Base-by-base conservation (phyloP, 441 rosid species). In the Erodium chrysanthum region DNA sequence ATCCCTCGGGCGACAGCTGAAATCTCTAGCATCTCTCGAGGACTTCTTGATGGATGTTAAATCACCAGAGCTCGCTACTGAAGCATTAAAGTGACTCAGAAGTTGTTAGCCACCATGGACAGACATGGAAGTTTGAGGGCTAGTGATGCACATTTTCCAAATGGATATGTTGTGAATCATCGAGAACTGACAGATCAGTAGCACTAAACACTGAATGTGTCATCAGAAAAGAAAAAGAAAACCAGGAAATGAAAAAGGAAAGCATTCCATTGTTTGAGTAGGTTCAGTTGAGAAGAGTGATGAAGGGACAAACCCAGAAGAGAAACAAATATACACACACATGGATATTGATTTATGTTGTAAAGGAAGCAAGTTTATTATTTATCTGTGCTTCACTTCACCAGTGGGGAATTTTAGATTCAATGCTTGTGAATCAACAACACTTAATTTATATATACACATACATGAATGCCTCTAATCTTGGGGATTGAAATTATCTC, bases 31-130 rank as follows among this genome's bases (percentile, higher is more conserved):
- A 0, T 23, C 42, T 23, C 10, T 62, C 0, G 66, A 62, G 0
- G 44, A 62, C 66, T 62, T 62, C 42, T n/a, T 62, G 42, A 23
- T 62, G 42, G 66, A 62, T 11, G 59, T 17, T 22, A 52, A 52
- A 52, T 52, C 23, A 18, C 48, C 48, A 9, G n/a, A 40, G 48
- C 48, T 40, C 48, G n/a, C 48, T 12, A 40, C 14, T 11, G n/a
- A 40, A 40, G 48, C 48, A 40, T 10, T 1, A 12, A 40, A 40
- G n/a, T 40, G 48, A 40, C 48, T 11, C 14, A 40, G 14, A 40
- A 40, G 1, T 31, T 2, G 35, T 27, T 27, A 1, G 29, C 29
- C 1, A 27, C 29, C 29, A 27, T 27, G 29, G 3, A 27, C 1
- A 3, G n/a, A n/a, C n/a, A n/a, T n/a, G n/a, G n/a, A n/a, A n/a